Base-by-base conservation (phyloP, 1,284 basidiomycete species). In the Apiotrichum laibachii region DNA sequence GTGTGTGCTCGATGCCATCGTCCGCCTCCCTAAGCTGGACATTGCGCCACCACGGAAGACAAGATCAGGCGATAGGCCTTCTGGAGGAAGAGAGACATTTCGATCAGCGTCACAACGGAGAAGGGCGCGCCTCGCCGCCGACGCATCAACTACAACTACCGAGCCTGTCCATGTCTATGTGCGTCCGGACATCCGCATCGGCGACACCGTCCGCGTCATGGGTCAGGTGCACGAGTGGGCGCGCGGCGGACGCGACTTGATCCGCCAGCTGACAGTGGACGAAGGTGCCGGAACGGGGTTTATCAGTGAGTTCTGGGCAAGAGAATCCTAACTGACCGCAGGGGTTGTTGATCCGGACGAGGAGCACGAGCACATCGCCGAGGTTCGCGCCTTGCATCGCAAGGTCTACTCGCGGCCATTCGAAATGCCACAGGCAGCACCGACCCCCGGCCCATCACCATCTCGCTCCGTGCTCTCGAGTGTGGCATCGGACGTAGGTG, bases 151-250 rank as follows among this genome's bases (percentile, higher is more conserved):
- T 7, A 33, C 47, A 15, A 35, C 22, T 19, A 10, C 19, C 11
- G 34, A 16, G 7, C 13, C 37, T 10, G 22, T 46, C 12, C 66
- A 64, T 59, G 22, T 49, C 39, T 73, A 68, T 44, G 43, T 59
- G 15, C 49, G 64, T 10, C 66, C 65, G n/a, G 73, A 77, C 47
- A 59, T 77, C 2, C 57, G 62, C 11, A 70, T 75, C 5, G 75
- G 73, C 10, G 73, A 77, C 60, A 71, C 67, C 0, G 67, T 77
- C 1, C 54, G 72, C 7, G 60, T 74, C 3, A 59, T 71, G 2
- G 75, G 75, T 0, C 63, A 60, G 44, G 58, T 77, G 1, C 69
- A 77, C 40, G 72, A 76, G 61, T 75, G 64, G 62, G 34, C 43
- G 37, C 63, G 70, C 33, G 57, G 55, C 43, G 43, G 44, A 10